Percentiles rank a stretch among this genome's conserved stretches.
Evolutionary conservation across 1,284 basidiomycete genomes (phyloP).

Genomic region (Anthracocystis setariae): DNA sequence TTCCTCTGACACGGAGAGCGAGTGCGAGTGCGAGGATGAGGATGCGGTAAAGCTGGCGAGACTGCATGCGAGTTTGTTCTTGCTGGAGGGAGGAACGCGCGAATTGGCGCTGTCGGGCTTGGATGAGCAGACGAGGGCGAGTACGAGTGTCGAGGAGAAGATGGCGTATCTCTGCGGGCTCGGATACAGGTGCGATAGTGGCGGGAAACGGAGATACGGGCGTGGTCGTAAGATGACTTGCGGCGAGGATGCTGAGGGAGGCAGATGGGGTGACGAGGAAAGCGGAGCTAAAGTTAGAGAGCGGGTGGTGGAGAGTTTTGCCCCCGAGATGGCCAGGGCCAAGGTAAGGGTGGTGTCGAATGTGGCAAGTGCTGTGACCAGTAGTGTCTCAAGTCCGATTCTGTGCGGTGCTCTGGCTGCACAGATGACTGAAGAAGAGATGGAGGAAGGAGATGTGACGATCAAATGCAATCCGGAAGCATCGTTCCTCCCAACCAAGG

Average conservation of each 20-base stretch:
- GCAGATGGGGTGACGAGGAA: background rate
- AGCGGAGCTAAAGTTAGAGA: conserved; percentile 2
- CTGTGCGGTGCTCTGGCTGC: conserved; percentile 10
- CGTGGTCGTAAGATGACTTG: too few species aligned
- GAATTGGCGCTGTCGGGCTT: conserved; percentile 30
- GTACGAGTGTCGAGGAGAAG: conserved; percentile 32
- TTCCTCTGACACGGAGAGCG: background rate
- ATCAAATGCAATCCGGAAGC: background rate
- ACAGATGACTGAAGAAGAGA: conserved; percentile 4
- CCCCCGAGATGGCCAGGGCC: conserved; percentile 1
- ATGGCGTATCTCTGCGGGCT: conserved; percentile 47
- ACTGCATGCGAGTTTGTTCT: conserved; percentile 31
- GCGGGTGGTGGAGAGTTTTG: conserved; percentile 11
- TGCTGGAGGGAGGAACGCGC: conserved; percentile 10
- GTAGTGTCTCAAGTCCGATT: conserved; percentile 18
- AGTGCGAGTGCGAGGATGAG: conserved; percentile 3
- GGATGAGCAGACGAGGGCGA: background rate
- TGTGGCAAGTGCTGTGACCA: conserved; percentile 12
- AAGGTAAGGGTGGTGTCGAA: conserved; percentile 26
- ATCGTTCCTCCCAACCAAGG: background rate
- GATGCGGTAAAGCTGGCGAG: conserved; percentile 40
- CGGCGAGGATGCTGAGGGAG: too few species aligned
- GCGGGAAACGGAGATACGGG: too few species aligned
- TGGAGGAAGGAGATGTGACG: conserved; percentile 13
- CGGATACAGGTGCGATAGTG: conserved; percentile 38